Evolutionary conservation across 495 filamentous ascomycete species (phyloP).

Genomic region (Neurospora sp.): DNA sequence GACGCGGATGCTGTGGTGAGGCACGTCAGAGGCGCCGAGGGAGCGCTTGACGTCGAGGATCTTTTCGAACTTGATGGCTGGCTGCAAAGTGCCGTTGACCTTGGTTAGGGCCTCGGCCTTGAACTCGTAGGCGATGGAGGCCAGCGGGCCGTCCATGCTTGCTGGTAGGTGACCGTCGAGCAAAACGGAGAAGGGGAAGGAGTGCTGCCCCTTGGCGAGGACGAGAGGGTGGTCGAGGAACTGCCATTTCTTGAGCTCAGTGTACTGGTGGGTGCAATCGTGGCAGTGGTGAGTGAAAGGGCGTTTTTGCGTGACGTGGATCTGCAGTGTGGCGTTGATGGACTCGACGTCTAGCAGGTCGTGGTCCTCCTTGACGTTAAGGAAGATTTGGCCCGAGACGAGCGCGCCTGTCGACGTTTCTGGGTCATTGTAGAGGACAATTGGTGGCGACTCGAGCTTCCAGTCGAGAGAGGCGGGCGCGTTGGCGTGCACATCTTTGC

Average conservation of each 20-base stretch:
- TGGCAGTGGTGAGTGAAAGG: slow-evolving; percentile 69
- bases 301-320: slow-evolving; percentile 60
- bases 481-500: slow-evolving; percentile 30
- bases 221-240: slow-evolving; percentile 59
- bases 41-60: slow-evolving; percentile 65
- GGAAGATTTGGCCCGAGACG: slow-evolving; percentile 70
- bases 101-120: slow-evolving; percentile 62
- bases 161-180: slow-evolving; percentile 81
- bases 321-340: slow-evolving; percentile 58
- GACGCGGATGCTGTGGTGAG: slow-evolving; percentile 75
- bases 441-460: slow-evolving; percentile 79
- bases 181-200: slow-evolving; percentile 86
- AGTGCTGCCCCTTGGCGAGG: slow-evolving; percentile 54
- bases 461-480: slow-evolving; percentile 53
- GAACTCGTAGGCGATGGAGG: slow-evolving; percentile 69
- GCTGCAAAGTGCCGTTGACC: slow-evolving; percentile 17
- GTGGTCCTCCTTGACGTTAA: slow-evolving; percentile 49
- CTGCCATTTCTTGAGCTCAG: slow-evolving; percentile 66
- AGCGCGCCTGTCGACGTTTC: slow-evolving; percentile 74
- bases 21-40: slow-evolving; percentile 45
- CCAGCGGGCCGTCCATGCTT: slow-evolving; percentile 61
- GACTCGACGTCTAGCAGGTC: slow-evolving; percentile 52
- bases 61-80: slow-evolving; percentile 48
- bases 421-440: slow-evolving; percentile 70
- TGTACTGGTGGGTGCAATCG: slow-evolving; percentile 58